Evolutionary conservation across 176 grass and related monocot species (phyloP).

Genomic region (Olyra latifolia): DNA sequence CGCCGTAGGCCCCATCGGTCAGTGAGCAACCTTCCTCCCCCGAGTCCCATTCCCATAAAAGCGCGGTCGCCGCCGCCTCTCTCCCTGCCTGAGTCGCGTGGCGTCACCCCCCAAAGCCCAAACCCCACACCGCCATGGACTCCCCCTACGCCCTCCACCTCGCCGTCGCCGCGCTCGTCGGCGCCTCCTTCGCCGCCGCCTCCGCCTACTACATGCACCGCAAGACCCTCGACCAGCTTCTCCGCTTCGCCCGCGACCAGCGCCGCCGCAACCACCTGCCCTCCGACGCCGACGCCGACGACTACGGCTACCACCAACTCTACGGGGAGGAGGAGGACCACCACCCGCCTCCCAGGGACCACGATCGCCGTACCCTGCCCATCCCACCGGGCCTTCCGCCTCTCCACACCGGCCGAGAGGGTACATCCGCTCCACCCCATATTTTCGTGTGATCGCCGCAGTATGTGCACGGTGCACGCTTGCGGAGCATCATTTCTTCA

Average conservation of each 20-base stretch:
- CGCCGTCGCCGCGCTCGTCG: conserved; percentile 77
- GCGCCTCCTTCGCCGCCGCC: conserved; percentile 80
- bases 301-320: conserved; percentile 1
- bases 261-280: conserved; percentile 28
- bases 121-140: conserved; percentile 52
- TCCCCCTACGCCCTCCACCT: conserved; percentile 71
- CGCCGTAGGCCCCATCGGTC: background rate
- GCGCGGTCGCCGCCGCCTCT: background rate
- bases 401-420: conserved; percentile 69
- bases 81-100: background rate
- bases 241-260: conserved; percentile 71
- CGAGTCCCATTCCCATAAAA: background rate
- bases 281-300: conserved; percentile 30
- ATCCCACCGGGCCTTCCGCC: conserved; percentile 71
- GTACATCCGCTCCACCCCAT: conserved; percentile 12
- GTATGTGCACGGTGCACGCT: background rate
- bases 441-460: background rate
- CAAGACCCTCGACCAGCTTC: conserved; percentile 73
- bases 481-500: background rate
- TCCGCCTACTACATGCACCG: conserved; percentile 96
- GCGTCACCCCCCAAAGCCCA: background rate
- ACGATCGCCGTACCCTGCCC: conserved; percentile 53
- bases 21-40: background rate
- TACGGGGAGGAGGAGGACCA: conserved; percentile 22
- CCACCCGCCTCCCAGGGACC: conserved; percentile 13